Conservation (phyloP, 148 eudicot genomes). For the Chenopodium formosanum region DNA sequence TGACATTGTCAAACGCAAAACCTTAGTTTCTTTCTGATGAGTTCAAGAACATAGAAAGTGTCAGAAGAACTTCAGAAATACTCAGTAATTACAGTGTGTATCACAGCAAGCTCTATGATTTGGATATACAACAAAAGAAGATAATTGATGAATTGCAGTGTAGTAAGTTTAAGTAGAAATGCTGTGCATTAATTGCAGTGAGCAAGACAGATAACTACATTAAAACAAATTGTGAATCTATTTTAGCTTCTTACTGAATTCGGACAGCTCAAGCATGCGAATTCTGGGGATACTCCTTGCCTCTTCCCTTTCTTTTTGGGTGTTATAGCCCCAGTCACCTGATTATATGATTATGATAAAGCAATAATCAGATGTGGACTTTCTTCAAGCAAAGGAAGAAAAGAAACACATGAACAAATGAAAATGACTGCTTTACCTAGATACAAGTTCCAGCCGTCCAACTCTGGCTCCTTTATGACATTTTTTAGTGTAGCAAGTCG, state of each 20-base stretch:
- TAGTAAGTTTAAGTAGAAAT: neutral
- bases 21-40: neutral
- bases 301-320: conserved; percentile 74
- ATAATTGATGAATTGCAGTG: neutral
- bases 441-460: conserved; percentile 85
- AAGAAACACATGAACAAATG: neutral
- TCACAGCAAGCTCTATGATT: neutral
- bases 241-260: conserved; percentile 85
- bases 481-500: conserved; percentile 89
- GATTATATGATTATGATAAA: conserved; percentile 25
- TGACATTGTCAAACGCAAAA: neutral
- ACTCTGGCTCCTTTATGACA: conserved; percentile 86
- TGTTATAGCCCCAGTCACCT: conserved; percentile 98
- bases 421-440: conserved; percentile 48
- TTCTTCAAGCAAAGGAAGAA: conserved; percentile 2
- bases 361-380: neutral
- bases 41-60: neutral
- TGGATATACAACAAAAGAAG: neutral
- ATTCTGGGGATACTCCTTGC: conserved; percentile 77
- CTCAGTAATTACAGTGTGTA: neutral
- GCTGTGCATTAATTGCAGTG: neutral
- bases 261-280: conserved; percentile 67
- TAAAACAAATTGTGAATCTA: conserved; percentile 30
- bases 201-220: neutral
- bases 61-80: neutral